Conservation (phyloP, 129 eudicot genomes). For the Pseudognaphalium luteoalbum region DNA sequence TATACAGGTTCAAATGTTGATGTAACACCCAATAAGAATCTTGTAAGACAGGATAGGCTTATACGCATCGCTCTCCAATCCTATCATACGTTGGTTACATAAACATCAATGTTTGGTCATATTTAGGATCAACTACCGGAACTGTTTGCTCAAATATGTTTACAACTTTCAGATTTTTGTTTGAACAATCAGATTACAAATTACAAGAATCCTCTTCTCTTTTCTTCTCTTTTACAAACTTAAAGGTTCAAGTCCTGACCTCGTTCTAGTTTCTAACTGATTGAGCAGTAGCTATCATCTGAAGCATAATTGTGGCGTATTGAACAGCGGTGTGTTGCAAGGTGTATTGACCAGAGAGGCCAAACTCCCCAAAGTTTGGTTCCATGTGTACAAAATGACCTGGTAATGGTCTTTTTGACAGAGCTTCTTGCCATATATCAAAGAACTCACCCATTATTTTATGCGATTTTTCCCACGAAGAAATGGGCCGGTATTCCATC, state of each 20-base stretch:
- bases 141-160: constrained; percentile 16
- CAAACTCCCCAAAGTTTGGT: constrained; percentile 74
- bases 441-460: constrained; percentile 78
- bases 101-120: constrained; percentile 17
- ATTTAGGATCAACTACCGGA: background rate
- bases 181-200: background rate
- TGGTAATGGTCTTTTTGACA: constrained; percentile 72
- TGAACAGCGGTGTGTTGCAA: constrained; percentile 86
- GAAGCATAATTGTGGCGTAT: constrained; percentile 79
- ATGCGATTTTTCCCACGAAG: constrained; percentile 82
- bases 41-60: constrained; percentile 1
- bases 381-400: constrained; percentile 88
- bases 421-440: constrained; percentile 75
- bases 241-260: background rate
- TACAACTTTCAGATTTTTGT: background rate
- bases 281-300: constrained; percentile 76
- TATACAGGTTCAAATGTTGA: background rate
- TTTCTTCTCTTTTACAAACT: background rate
- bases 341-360: constrained; percentile 69
- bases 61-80: constrained; percentile 8
- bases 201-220: background rate
- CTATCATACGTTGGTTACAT: background rate
- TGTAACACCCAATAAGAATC: background rate
- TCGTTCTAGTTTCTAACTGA: constrained; percentile 58
- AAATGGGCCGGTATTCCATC: constrained; percentile 89